Evolutionary conservation across 2,329 filamentous ascomycete genomes (phyloP), one percentile per base, ranked within the genome.

Genomic region (Fusarium sp.): DNA sequence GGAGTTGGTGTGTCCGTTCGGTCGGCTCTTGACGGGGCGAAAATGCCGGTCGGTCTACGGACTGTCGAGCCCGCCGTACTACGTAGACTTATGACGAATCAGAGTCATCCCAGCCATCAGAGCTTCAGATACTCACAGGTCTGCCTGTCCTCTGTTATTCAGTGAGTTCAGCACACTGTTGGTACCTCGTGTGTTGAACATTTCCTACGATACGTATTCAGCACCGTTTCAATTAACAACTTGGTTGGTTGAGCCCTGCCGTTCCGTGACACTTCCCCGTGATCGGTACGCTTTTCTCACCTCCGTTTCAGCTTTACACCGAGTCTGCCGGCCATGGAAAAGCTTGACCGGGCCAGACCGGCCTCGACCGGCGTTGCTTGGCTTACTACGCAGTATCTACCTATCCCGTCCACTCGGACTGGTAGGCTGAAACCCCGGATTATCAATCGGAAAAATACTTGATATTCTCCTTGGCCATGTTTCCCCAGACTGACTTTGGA

Each of bases 371-470:
- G 20, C 11, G 35, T 10, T 40, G 45, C 24, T 54, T 31, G n/a
- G 34, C 52, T 63, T 18, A 31, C 29, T 31, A 31, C 29, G 9
- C 29, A 31, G 29, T 31, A 62, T 54, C n/a, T n/a, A n/a, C n/a
- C 60, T 35, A 45, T 27, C 31, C 31, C 34, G 60, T 14, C 45
- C 52, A 35, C 31, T 57, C n/a, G n/a, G 52, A 18, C 52, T 37
- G 52, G 54, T 24, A 34, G 31, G 20, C 11, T 24, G n/a, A 16
- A 24, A n/a, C 31, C 34, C 54, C 54, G 34, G 54, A 35, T 37
- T 58, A 64, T 58, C 58, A 31, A 13, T 34, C 66, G 62, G 69
- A 59, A 40, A 59, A 42, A 29, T 52, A 27, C 45, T 50, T 16
- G 24, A 50, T 59, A 24, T 34, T 56, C 31, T 34, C 29, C 31